Evolutionary conservation across 805 yeast species (phyloP), one percentile per base, ranked within the genome.

Genomic region (Isabelozyma heimii): DNA sequence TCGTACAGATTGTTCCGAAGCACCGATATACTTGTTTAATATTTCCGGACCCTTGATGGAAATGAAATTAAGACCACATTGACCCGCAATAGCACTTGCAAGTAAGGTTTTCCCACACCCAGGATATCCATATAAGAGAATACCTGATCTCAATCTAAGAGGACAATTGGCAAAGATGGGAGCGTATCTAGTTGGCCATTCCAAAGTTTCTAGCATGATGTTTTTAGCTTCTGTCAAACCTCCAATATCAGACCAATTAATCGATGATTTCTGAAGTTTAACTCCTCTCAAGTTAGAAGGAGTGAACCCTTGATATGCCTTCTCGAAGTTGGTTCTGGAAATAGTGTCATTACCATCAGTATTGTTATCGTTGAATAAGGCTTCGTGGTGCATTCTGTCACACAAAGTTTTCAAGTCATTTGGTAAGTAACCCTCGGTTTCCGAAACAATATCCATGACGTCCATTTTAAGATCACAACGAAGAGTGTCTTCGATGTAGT

Each of bases 161-260:
- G 98, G 96, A 59, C 96, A 89, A 52, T 82, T 83, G 14, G 85
- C 84, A 67, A 94, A 92, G n/a, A 92, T 89, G 5, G 97, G 97
- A 0, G 97, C 95, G 62, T 92, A 92, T 59, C 85, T 90, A 1
- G 96, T 89, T 2, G 99, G 99, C 97, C 97, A 92, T 61, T 94
- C 98, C 33, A 92, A 69, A 0, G 98, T 94, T 62, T 92, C 98
- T 45, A 90, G 65, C 8, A 92, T 68, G 0, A 89, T 72, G 8
- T 79, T 73, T 60, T 92, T 92, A 1, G 95, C 94, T 13, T 83
- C 86, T 15, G 70, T 70, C 47, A 92, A 71, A 0, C 97, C 99
- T 6, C 98, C 99, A 54, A 92, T 89, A 56, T 91, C 96, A 2
- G 75, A 58, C 99, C 99, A 92, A 42, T 79, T 78, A 0, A 84